These are phyloP conservation scores for Pleurotus platypus DNA, from an alignment of 768 basidiomycete species.

Conservation along the genomic window DNA sequence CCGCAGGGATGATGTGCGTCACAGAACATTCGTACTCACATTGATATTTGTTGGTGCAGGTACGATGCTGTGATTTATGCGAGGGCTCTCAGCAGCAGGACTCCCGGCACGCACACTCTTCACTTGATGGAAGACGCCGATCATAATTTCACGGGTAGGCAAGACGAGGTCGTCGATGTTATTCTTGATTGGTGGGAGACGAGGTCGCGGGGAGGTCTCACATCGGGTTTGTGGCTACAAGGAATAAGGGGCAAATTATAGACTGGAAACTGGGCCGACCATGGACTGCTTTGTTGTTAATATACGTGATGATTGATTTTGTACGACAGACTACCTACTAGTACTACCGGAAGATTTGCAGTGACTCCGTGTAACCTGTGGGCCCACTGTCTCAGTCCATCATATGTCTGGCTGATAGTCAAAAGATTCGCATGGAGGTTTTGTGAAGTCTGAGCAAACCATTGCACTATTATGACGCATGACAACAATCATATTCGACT, in stretches of 20 bases:
- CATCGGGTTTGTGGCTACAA: constrained; percentile 62
- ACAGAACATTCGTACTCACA: neutral
- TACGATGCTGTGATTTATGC: constrained; percentile 74
- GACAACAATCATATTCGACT: too few relatives aligned
- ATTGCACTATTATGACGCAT: too few relatives aligned
- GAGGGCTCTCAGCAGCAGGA: constrained; percentile 49
- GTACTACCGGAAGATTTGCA: too few relatives aligned
- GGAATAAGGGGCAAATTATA: constrained; percentile 49
- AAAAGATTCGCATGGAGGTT: too few relatives aligned
- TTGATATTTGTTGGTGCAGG: constrained; percentile 27
- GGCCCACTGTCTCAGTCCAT: too few relatives aligned
- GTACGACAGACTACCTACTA: too few relatives aligned
- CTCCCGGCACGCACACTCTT: constrained; percentile 67
- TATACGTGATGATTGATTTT: constrained; percentile 1
- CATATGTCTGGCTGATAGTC: too few relatives aligned
- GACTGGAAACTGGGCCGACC: constrained; percentile 10
- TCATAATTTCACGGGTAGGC: constrained; percentile 72
- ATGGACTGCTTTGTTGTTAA: neutral
- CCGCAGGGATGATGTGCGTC: neutral
- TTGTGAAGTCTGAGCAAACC: too few relatives aligned
- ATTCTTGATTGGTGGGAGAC: constrained; percentile 68
- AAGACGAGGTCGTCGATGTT: constrained; percentile 63
- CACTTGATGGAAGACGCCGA: constrained; percentile 71
- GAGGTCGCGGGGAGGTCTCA: constrained; percentile 41
- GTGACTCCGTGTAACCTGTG: too few relatives aligned